phyloP scores from a whole-genome alignment of 2,329 filamentous ascomycete species.

The Passalora sequoiae region DNA sequence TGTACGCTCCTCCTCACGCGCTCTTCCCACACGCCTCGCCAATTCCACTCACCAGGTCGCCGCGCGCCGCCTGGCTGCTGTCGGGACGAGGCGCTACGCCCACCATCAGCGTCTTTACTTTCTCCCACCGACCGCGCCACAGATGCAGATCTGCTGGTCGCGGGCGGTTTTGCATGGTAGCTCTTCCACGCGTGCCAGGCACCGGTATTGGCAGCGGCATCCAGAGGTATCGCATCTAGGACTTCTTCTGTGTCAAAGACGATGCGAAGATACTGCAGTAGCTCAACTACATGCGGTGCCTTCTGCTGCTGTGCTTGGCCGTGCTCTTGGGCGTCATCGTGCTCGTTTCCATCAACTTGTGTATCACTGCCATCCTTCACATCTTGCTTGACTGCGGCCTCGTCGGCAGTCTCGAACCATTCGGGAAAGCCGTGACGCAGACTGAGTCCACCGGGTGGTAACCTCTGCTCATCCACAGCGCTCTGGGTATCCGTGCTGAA shows the following conservation, averaged over 20 bases:
- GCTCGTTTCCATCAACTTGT: conserved; percentile 6
- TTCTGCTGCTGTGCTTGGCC: conserved; percentile 9
- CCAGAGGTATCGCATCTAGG: conserved; percentile 71
- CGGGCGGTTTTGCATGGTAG: conserved; percentile 50
- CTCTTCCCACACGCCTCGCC: conserved; percentile 95
- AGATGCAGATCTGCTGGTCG: conserved; percentile 18
- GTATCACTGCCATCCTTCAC: conserved; percentile 6
- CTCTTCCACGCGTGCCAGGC: conserved; percentile 93
- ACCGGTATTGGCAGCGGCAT: conserved; percentile 80
- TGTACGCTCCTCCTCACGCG: conserved; percentile 75
- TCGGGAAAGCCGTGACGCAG: conserved; percentile 82
- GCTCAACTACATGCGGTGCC: conserved; percentile 42
- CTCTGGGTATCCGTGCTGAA: conserved; percentile 72
- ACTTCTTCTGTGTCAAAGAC: conserved; percentile 73
- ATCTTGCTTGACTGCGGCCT: conserved; percentile 1
- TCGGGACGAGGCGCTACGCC: conserved; percentile 26
- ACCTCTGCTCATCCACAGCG: conserved; percentile 72
- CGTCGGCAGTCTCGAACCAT: conserved; percentile 59
- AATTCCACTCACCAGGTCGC: conserved; percentile 85
- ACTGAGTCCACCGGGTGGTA: conserved; percentile 86
- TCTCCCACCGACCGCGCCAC: conserved; percentile 11
- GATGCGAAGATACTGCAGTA: conserved; percentile 75
- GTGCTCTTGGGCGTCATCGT: conserved; percentile 3
- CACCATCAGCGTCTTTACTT: conserved; percentile 10
- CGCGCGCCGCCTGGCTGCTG: conserved; percentile 44